These are phyloP conservation scores for Microglena sp. DNA, from an alignment of 139 green algal species.

Conservation along the genomic window DNA sequence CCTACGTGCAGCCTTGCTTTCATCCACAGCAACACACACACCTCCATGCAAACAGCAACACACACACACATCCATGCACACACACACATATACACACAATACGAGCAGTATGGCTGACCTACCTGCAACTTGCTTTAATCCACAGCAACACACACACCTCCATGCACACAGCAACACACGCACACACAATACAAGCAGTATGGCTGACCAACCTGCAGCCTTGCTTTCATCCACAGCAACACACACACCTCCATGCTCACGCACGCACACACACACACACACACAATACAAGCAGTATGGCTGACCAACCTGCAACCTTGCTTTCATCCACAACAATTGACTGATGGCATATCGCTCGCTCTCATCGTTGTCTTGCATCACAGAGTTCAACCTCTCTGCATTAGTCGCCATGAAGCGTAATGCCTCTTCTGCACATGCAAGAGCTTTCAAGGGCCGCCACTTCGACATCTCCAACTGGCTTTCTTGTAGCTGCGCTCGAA, in stretches of 20 bases:
- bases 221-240: too few species aligned
- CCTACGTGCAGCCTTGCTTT: too few species aligned
- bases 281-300: background rate
- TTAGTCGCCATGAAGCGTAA: background rate
- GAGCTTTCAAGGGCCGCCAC: constrained; percentile 12
- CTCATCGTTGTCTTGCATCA: constrained; percentile 30
- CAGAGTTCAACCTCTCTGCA: constrained; percentile 8
- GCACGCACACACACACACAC: background rate
- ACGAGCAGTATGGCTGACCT: too few species aligned
- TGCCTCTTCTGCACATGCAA: constrained; percentile 16
- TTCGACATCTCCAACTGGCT: constrained; percentile 21
- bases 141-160: too few species aligned
- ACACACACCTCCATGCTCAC: too few species aligned
- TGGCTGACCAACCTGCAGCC: too few species aligned
- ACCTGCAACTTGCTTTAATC: too few species aligned
- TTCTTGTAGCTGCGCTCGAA: constrained; percentile 14
- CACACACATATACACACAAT: background rate
- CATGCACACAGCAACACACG: background rate
- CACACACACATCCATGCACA: too few species aligned
- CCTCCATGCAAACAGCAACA: too few species aligned
- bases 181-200: too few species aligned
- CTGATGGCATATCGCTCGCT: constrained; percentile 18
- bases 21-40: too few species aligned
- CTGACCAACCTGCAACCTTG: constrained; percentile 7
- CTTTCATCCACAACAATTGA: constrained; percentile 20